Conservation (phyloP, 768 basidiomycete species). For the Solioccasus polychromus region DNA sequence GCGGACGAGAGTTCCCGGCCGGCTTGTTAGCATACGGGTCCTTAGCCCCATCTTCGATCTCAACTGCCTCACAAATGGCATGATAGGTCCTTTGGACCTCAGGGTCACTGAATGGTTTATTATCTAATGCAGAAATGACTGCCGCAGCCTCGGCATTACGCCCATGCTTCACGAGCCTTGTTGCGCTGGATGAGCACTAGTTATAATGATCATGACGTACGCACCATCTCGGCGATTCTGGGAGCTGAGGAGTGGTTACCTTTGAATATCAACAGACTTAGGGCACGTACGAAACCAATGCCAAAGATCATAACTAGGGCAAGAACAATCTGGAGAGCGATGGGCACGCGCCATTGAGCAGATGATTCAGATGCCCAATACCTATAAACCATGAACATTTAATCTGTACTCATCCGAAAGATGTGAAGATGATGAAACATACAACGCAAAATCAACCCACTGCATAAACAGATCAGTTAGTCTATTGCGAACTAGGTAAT, state of each 20-base stretch:
- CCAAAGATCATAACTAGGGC: slow-evolving; percentile 50
- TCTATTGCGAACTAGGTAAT: background rate
- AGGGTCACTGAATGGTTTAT: slow-evolving; percentile 45
- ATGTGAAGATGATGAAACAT: slow-evolving; percentile 15
- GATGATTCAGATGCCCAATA: slow-evolving; percentile 51
- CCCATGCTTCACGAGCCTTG: slow-evolving; percentile 55
- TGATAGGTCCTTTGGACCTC: slow-evolving; percentile 49
- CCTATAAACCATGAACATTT: slow-evolving; percentile 27
- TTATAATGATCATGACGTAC: background rate
- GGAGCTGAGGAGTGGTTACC: slow-evolving; percentile 37
- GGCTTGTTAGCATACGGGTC: background rate
- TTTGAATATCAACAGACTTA: background rate
- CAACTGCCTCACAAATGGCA: slow-evolving; percentile 52
- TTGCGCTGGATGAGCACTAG: background rate
- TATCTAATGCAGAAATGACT: slow-evolving; percentile 60
- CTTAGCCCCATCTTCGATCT: slow-evolving; percentile 34
- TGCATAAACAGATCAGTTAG: slow-evolving; percentile 19
- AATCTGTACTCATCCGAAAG: background rate
- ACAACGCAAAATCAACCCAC: slow-evolving; percentile 68
- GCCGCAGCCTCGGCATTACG: slow-evolving; percentile 54
- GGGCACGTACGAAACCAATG: slow-evolving; percentile 43
- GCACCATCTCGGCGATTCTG: slow-evolving; percentile 60
- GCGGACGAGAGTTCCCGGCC: slow-evolving; percentile 11
- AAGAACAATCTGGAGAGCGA: slow-evolving; percentile 57
- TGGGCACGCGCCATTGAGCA: slow-evolving; percentile 61